These are phyloP conservation scores for Perilla frutescens DNA, from an alignment of 257 asterid species.

Conservation along the genomic window DNA sequence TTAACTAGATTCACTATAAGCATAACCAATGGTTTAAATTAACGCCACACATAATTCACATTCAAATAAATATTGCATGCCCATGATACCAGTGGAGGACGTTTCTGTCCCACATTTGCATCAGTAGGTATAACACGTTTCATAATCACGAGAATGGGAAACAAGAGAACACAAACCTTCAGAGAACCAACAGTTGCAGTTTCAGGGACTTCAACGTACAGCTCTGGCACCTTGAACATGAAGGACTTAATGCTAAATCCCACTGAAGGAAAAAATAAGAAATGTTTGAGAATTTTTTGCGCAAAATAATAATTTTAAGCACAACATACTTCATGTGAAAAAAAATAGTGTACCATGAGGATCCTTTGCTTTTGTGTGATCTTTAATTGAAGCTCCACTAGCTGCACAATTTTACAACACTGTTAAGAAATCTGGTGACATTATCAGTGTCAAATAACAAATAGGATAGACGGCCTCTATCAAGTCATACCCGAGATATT, in stretches of 20 bases:
- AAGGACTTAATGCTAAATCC: slow-evolving; percentile 90
- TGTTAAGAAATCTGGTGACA: slow-evolving; percentile 32
- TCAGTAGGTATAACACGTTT: slow-evolving; percentile 6
- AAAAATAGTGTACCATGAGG: slow-evolving; percentile 57
- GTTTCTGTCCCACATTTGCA: background rate
- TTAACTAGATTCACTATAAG: slow-evolving; percentile 3
- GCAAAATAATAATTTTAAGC: slow-evolving; percentile 13
- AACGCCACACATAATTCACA: background rate
- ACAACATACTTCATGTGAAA: background rate
- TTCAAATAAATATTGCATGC: slow-evolving; percentile 14
- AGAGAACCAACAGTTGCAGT: slow-evolving; percentile 87
- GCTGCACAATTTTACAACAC: slow-evolving; percentile 48
- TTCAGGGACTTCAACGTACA: slow-evolving; percentile 93
- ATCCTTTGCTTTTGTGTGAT: slow-evolving; percentile 55
- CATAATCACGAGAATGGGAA: slow-evolving; percentile 1
- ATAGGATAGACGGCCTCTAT: slow-evolving; percentile 43
- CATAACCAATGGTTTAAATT: slow-evolving; percentile 15
- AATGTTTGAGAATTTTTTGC: slow-evolving; percentile 19
- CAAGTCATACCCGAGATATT: slow-evolving; percentile 33
- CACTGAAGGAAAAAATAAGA: slow-evolving; percentile 54
- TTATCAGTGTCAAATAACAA: slow-evolving; percentile 15
- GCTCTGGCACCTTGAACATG: slow-evolving; percentile 96
- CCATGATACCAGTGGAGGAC: background rate
- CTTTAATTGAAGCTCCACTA: slow-evolving; percentile 46
- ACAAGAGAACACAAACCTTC: slow-evolving; percentile 59